Conservation (phyloP, 306 rosid genomes). For the Senna tora region DNA sequence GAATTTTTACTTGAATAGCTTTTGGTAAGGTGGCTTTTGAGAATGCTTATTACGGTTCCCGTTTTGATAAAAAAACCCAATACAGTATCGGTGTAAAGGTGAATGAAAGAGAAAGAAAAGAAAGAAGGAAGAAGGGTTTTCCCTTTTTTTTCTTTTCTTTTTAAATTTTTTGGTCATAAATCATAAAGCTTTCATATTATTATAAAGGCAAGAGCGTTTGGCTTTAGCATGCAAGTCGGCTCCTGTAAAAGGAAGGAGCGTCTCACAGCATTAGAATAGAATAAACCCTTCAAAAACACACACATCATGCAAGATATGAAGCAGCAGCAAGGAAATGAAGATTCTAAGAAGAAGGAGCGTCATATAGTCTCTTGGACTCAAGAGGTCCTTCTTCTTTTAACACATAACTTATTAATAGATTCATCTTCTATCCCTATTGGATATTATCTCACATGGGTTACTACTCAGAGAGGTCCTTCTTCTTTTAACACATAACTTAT, state of each 20-base stretch:
- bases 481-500: slow-evolving; percentile 8
- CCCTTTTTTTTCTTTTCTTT: slow-evolving; percentile 24
- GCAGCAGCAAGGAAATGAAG: slow-evolving; percentile 57
- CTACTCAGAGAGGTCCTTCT: slow-evolving; percentile 80
- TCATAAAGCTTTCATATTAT: slow-evolving; percentile 38
- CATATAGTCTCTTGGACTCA: slow-evolving; percentile 97
- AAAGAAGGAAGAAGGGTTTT: slow-evolving; percentile 40
- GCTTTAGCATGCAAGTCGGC: slow-evolving; percentile 78
- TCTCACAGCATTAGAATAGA: slow-evolving; percentile 50
- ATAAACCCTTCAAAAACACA: slow-evolving; percentile 28
- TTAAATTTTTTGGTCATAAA: neutral
- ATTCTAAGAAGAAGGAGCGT: slow-evolving; percentile 98
- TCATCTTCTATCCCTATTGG: slow-evolving; percentile 4
- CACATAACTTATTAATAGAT: neutral
- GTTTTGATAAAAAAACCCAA: slow-evolving; percentile 47
- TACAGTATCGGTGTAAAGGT: slow-evolving; percentile 50
- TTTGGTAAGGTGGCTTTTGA: slow-evolving; percentile 57
- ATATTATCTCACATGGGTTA: slow-evolving; percentile 43
- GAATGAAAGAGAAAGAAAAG: slow-evolving; percentile 47
- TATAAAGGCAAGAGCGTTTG: slow-evolving; percentile 57
- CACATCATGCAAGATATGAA: slow-evolving; percentile 65
- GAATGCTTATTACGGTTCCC: slow-evolving; percentile 52
- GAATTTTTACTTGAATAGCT: slow-evolving; percentile 32
- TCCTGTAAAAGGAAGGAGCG: slow-evolving; percentile 75
- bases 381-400: slow-evolving; percentile 60